Base-by-base conservation (phyloP, 2,329 filamentous ascomycete genomes). In the Fusarium equiseti region DNA sequence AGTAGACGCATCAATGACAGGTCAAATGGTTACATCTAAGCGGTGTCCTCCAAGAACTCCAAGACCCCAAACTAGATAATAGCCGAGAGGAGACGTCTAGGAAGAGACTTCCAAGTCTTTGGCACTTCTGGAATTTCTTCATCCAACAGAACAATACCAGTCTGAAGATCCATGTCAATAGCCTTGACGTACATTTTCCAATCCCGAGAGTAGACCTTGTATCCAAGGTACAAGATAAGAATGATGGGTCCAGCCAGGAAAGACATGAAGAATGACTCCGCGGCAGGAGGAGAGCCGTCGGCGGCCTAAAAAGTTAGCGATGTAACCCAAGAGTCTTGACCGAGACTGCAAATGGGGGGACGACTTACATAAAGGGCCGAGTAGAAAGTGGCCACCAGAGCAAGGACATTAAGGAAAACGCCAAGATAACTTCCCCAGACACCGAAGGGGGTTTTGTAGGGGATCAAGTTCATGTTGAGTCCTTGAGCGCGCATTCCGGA, bases 381-480 rank as follows among this genome's bases (percentile, higher is more conserved):
- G 92, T 94, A 98, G 83, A 97, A 95, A 78, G 97, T 94, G 3
- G 92, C 93, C 38, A 92, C 75, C 18, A 98, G 86, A 26, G 97
- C 90, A 40, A 96, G 79, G 22, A 85, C 63, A 81, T 97, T 97
- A 77, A 97, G 88, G 40, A 83, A 70, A 54, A 97, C 85, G 24
- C 95, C 95, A 29, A 96, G 66, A 84, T 90, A 98, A 10, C 93
- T 97, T 9, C 95, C 95, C n/a, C 87, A 74, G 8, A 96, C 83
- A 65, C 95, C 95, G 6, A 92, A 88, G 77, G 97, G 93, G 0
- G 92, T 92, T 45, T 82, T 85, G 84, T 95, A 98, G 8, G 95
- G 92, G 8, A 98, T 86, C 72, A 97, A 91, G 55, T 89, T 84
- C 27, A 95, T 81, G 26, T 83, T 85, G 75, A 91, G 89, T 40